Evolutionary conservation across 2,329 filamentous ascomycete genomes (phyloP), one percentile per base, ranked within the genome.

Genomic region (Apiospora pterosperma): DNA sequence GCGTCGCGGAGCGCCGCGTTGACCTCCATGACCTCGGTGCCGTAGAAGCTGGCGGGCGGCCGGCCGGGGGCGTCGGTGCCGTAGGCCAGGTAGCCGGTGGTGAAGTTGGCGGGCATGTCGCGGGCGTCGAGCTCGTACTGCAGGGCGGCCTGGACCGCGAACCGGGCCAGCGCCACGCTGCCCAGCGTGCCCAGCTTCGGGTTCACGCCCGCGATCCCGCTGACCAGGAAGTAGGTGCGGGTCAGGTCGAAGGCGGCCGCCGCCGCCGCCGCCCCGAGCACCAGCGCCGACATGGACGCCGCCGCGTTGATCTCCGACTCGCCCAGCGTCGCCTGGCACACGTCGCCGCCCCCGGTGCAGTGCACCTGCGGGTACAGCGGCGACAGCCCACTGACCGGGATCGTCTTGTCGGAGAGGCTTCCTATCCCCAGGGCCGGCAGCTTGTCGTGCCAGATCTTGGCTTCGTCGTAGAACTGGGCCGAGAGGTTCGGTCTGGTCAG

Each of bases 231-330:
- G 77, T 93, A 93, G 1, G 90, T 90, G 59, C 80, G 76, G 1
- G 78, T 82, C 14, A 93, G 81, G 76, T 93, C 83, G 74, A 93
- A 92, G 12, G 78, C 72, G 1, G 79, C 74, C 0, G 87, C 90
- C 28, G 48, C n/a, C 8, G 48, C 34, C 48, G 28, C 16, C 48
- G 16, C 48, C 48, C 16, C n/a, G 14, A 89, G 81, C n/a, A 85
- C 79, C 11, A 93, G 80, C 0, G 90, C 85, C 59, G 83, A 83
- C 66, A 91, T 83, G 0, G 88, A 88, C 7, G 84, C 77, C 0
- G 91, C 91, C 0, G 91, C 90, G 73, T 93, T 94, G 79, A 93
- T 92, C 76, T 92, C 90, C 11, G 83, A 82, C 74, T 90, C 88
- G 64, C 90, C 90, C 1, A 88, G 86, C 10, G 87, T 87, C 58